Evolutionary conservation across 768 basidiomycete genomes (phyloP).

Genomic region (Leccinum sublutescens): DNA sequence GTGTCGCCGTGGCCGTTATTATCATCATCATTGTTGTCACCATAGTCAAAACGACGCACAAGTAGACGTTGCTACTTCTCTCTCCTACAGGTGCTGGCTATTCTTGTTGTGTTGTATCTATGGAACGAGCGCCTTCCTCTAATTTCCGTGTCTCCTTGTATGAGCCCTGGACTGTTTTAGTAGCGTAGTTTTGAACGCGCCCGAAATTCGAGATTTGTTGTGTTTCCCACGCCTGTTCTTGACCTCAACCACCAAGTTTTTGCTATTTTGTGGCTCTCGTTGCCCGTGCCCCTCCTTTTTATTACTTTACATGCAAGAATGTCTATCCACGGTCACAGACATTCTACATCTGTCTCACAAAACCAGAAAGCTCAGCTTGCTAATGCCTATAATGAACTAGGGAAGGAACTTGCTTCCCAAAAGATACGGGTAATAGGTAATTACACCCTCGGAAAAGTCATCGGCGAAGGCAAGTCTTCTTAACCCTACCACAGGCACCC

Average conservation of each 20-base stretch:
- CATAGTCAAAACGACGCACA: constrained; percentile 80
- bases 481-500: constrained; percentile 11
- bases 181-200: constrained; percentile 16
- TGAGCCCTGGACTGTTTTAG: constrained; percentile 21
- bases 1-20: constrained; percentile 83
- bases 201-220: constrained; percentile 21
- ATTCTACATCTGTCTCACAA: constrained; percentile 58
- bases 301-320: constrained; percentile 37
- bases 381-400: constrained; percentile 95
- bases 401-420: constrained; percentile 89
- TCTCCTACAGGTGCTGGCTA: constrained; percentile 15
- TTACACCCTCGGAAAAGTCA: constrained; percentile 90
- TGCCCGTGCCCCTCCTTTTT: constrained; percentile 38
- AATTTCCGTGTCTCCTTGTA: constrained; percentile 24
- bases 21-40: constrained; percentile 95
- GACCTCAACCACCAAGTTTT: constrained; percentile 5
- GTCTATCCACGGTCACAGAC: constrained; percentile 58
- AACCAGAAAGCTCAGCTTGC: constrained; percentile 88
- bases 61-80: constrained; percentile 28
- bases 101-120: constrained; percentile 45
- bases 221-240: constrained; percentile 29
- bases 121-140: constrained; percentile 32
- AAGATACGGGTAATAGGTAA: constrained; percentile 92
- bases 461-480: constrained; percentile 79
- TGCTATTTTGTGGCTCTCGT: constrained; percentile 28